Conservation (phyloP, 2,329 filamentous ascomycete genomes). For the Myriosclerotinia duriaeana region DNA sequence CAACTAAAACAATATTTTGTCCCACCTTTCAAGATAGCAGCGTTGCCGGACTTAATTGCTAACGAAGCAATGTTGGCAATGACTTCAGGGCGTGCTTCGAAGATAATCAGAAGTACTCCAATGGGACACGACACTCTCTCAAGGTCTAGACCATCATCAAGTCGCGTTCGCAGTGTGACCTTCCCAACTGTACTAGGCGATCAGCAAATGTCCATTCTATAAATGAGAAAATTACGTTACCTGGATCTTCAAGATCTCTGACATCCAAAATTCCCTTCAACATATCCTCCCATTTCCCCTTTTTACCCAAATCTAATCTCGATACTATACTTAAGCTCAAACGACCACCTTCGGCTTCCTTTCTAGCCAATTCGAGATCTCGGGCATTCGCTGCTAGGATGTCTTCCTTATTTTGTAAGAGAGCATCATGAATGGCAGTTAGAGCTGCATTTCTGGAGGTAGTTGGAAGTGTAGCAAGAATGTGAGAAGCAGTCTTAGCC, state of each 20-base stretch:
- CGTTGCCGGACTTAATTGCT: slow-evolving; percentile 95
- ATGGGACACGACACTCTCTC: slow-evolving; percentile 93
- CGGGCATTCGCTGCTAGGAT: slow-evolving; percentile 85
- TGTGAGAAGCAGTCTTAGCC: slow-evolving; percentile 79
- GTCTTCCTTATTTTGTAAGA: slow-evolving; percentile 64
- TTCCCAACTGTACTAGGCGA: slow-evolving; percentile 64
- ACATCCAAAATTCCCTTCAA: slow-evolving; percentile 92
- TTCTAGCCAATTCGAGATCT: slow-evolving; percentile 73
- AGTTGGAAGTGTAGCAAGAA: slow-evolving; percentile 75
- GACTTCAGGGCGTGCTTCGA: slow-evolving; percentile 95
- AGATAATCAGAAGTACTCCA: slow-evolving; percentile 96
- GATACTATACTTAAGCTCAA: slow-evolving; percentile 83
- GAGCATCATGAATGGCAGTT: slow-evolving; percentile 76
- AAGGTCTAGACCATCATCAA: slow-evolving; percentile 82
- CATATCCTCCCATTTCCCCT: slow-evolving; percentile 98
- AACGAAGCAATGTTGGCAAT: slow-evolving; percentile 97
- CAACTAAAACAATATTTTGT: neutral
- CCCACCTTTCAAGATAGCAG: slow-evolving; percentile 86
- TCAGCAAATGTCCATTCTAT: slow-evolving; percentile 20
- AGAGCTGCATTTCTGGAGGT: slow-evolving; percentile 80
- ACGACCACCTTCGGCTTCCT: slow-evolving; percentile 71
- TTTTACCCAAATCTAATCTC: slow-evolving; percentile 78
- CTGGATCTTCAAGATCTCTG: slow-evolving; percentile 76
- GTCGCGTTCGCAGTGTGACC: slow-evolving; percentile 75
- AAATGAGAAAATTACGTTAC: slow-evolving; percentile 47